Conservation (phyloP, 2,329 filamentous ascomycete species). For the Venturia asperata region DNA sequence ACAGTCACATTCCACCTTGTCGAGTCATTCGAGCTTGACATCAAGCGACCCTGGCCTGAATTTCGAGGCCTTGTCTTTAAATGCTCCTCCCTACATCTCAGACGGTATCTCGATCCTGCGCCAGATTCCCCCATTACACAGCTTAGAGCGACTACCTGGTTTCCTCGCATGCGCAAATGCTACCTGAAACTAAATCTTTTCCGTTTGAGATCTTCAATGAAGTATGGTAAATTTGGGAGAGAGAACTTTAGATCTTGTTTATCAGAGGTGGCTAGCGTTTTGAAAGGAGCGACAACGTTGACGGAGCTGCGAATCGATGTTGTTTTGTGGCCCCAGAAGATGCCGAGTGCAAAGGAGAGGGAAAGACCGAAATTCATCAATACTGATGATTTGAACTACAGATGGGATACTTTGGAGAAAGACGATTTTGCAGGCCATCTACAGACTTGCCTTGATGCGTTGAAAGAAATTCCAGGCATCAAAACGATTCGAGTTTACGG, state of each 20-base stretch:
- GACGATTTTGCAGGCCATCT: background rate
- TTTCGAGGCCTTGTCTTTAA: background rate
- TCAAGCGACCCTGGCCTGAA: background rate
- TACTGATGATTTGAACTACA: background rate
- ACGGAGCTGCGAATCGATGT: background rate
- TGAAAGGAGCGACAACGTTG: slow-evolving; percentile 4
- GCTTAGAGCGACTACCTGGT: background rate
- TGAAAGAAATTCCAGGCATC: slow-evolving; percentile 7
- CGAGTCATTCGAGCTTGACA: slow-evolving; percentile 13
- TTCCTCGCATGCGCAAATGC: slow-evolving; percentile 14
- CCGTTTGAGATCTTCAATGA: background rate
- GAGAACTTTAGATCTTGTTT: background rate
- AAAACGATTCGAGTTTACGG: slow-evolving; percentile 8
- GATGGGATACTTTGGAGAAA: background rate
- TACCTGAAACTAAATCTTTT: slow-evolving; percentile 7
- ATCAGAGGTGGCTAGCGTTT: background rate
- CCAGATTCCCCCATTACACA: background rate
- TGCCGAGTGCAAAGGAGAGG: background rate
- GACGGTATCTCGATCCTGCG: background rate
- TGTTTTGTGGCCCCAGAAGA: slow-evolving; percentile 11
- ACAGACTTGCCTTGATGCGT: background rate
- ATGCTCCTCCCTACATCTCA: slow-evolving; percentile 4
- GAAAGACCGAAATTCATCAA: background rate
- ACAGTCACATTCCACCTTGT: background rate
- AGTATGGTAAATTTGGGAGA: background rate